A percentile compares a stretch with the other conserved stretches of the same genome.
Conservation (phyloP, 78 protist species). For the Dictyostelium citrinum region DNA sequence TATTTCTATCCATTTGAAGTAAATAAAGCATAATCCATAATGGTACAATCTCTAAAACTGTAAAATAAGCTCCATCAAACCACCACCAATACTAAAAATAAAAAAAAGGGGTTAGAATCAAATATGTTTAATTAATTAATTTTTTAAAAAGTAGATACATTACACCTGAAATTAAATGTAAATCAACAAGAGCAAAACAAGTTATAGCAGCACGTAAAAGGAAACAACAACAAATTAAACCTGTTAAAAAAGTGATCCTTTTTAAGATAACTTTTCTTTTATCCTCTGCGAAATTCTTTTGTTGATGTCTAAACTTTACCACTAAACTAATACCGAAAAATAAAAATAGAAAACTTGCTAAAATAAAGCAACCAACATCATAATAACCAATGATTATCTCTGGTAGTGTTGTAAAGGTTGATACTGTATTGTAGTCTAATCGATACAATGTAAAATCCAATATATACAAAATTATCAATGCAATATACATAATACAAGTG, state of each 20-base stretch:
- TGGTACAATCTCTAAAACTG: slow-evolving; percentile 39
- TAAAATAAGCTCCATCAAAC: slow-evolving; percentile 55
- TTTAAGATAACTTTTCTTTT: slow-evolving; percentile 18
- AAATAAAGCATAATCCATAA: slow-evolving; percentile 39
- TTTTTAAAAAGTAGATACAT: neutral
- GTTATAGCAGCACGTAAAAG: slow-evolving; percentile 25
- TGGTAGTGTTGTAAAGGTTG: neutral
- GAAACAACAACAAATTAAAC: slow-evolving; percentile 26
- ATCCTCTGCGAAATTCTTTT: slow-evolving; percentile 44
- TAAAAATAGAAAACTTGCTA: neutral
- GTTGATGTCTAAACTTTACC: slow-evolving; percentile 27
- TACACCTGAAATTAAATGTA: slow-evolving; percentile 36
- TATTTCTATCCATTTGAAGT: slow-evolving; percentile 18
- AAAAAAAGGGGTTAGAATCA: neutral
- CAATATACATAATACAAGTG: slow-evolving; percentile 3
- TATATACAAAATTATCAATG: neutral
- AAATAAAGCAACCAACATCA: slow-evolving; percentile 32
- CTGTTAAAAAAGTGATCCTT: slow-evolving; percentile 15
- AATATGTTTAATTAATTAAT: neutral
- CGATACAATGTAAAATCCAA: slow-evolving; percentile 27
- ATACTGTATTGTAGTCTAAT: neutral
- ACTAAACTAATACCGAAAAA: slow-evolving; percentile 18
- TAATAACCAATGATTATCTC: slow-evolving; percentile 25
- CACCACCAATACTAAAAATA: slow-evolving; percentile 54
- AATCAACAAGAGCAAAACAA: neutral